Percentiles rank a stretch among this genome's conserved stretches.
phyloP scores from a whole-genome alignment of 495 filamentous ascomycete species.

The Penicillium arizonense region DNA sequence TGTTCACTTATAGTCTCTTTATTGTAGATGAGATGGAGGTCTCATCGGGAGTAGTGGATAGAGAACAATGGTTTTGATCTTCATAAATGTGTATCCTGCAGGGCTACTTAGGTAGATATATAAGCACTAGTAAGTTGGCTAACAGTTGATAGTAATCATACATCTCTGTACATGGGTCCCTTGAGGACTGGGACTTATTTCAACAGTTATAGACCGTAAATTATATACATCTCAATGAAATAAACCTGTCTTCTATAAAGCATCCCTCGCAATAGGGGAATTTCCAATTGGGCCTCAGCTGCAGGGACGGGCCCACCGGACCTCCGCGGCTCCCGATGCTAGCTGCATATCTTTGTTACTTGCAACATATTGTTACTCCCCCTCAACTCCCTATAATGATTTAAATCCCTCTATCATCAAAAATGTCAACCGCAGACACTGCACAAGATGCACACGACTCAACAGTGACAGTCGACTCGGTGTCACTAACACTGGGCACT shows the following conservation, averaged over 20 bases:
- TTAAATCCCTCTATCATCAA: constrained; percentile 7
- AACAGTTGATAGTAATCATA: no score
- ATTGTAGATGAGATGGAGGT: constrained; percentile 19
- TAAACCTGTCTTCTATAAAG: no score
- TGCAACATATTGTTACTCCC: neutral
- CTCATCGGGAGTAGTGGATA: constrained; percentile 29
- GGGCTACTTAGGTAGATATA: no score
- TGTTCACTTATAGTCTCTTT: constrained; percentile 30
- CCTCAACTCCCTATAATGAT: neutral
- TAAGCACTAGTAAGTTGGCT: no score
- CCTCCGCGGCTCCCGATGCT: constrained; percentile 5
- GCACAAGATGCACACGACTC: constrained; percentile 32
- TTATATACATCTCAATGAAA: no score
- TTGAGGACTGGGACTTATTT: no score
- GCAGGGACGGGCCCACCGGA: constrained; percentile 10
- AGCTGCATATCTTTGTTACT: constrained; percentile 1
- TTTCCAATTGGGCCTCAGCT: no score
- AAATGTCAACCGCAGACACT: constrained; percentile 25
- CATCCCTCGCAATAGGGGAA: no score
- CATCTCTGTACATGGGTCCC: no score
- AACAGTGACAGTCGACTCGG: constrained; percentile 55
- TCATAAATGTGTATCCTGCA: neutral
- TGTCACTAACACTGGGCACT: constrained; percentile 60
- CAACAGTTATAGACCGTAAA: no score
- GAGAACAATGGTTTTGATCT: constrained; percentile 19